These are phyloP conservation scores for Rhizopogon roseolus DNA, from an alignment of 768 basidiomycete genomes.

Conservation along the genomic window DNA sequence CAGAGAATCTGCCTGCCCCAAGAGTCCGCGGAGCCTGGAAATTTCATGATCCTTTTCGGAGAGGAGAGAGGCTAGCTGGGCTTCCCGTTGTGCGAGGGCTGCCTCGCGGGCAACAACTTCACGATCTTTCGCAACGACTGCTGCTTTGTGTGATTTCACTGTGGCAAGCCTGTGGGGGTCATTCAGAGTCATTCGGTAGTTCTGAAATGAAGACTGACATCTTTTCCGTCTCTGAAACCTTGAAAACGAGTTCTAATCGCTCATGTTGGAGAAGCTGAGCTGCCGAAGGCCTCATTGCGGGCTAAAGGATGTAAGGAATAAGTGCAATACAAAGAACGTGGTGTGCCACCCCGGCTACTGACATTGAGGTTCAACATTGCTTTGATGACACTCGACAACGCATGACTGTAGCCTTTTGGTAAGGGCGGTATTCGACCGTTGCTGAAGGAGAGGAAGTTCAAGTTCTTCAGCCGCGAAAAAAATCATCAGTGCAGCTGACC, in stretches of 20 bases:
- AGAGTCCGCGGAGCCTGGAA: slow-evolving; percentile 38
- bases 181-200: background rate
- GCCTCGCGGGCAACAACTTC: slow-evolving; percentile 58
- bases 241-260: slow-evolving; percentile 63
- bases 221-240: slow-evolving; percentile 74
- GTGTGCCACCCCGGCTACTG: slow-evolving; percentile 14
- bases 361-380: slow-evolving; percentile 87
- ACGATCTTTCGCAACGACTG: slow-evolving; percentile 54
- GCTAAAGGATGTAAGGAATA: slow-evolving; percentile 36
- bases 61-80: slow-evolving; percentile 40
- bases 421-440: slow-evolving; percentile 90
- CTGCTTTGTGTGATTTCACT: slow-evolving; percentile 60
- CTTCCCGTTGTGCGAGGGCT: slow-evolving; percentile 50
- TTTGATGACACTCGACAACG: slow-evolving; percentile 70
- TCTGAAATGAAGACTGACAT: slow-evolving; percentile 42
- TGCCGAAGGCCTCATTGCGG: slow-evolving; percentile 83
- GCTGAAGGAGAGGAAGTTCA: slow-evolving; percentile 27
- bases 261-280: slow-evolving; percentile 79
- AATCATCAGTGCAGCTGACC: slow-evolving; percentile 38
- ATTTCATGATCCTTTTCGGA: slow-evolving; percentile 61
- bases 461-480: background rate
- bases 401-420: slow-evolving; percentile 76
- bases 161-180: slow-evolving; percentile 44
- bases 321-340: slow-evolving; percentile 2
- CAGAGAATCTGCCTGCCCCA: slow-evolving; percentile 35